Conservation (phyloP, 257 asterid species). For the Leptodermis oblonga region DNA sequence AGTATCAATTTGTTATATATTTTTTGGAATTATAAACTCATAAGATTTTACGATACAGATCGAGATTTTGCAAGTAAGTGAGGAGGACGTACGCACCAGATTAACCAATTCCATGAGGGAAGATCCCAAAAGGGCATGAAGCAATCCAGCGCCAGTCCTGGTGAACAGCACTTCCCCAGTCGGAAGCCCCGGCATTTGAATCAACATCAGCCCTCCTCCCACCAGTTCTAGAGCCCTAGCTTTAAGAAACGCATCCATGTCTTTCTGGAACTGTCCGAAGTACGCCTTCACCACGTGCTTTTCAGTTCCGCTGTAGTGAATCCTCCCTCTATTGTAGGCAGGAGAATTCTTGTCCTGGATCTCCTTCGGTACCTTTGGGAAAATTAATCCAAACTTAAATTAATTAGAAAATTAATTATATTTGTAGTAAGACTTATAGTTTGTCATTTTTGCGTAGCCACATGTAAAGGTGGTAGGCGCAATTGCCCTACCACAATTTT, state of each 20-base stretch:
- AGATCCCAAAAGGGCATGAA: constrained; percentile 33
- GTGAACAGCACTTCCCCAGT: constrained; percentile 20
- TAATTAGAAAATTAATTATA: too few relatives aligned
- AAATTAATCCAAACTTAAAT: too few relatives aligned
- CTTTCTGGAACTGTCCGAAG: constrained; percentile 20
- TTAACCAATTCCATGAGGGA: constrained; percentile 35
- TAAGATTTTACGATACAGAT: too few relatives aligned
- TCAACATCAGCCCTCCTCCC: constrained; percentile 31
- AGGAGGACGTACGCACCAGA: constrained; percentile 15
- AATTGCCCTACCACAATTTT: too few relatives aligned
- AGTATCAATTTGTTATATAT: too few relatives aligned
- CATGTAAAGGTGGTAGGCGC: too few relatives aligned
- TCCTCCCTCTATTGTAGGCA: constrained; percentile 36
- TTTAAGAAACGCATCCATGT: constrained; percentile 23
- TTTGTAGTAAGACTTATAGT: too few relatives aligned
- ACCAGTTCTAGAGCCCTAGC: constrained; percentile 37
- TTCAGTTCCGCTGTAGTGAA: constrained; percentile 30
- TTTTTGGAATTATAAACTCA: too few relatives aligned
- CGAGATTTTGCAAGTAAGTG: background rate
- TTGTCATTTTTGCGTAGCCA: too few relatives aligned
- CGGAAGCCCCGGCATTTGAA: constrained; percentile 34
- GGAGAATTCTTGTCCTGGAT: constrained; percentile 9
- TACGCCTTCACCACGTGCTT: constrained; percentile 31
- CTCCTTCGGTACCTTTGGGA: too few relatives aligned
- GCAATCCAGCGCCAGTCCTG: constrained; percentile 21